These are phyloP conservation scores for Blastomyces gilchristii DNA, from an alignment of 2,329 filamentous ascomycete species.

Conservation along the genomic window DNA sequence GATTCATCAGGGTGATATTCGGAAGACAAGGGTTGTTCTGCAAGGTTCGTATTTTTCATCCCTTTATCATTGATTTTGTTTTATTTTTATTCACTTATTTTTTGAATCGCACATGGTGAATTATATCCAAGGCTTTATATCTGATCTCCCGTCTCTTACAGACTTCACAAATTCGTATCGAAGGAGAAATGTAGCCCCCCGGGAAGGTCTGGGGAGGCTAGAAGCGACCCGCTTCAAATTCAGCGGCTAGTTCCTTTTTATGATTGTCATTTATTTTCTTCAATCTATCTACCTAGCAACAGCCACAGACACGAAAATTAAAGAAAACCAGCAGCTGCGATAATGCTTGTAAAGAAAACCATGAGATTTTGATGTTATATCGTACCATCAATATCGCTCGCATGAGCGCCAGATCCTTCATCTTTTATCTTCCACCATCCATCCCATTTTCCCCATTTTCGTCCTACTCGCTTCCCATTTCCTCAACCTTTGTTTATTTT, in stretches of 20 bases:
- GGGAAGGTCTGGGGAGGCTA: slow-evolving; percentile 78
- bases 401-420: background rate
- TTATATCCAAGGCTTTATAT: background rate
- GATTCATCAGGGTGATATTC: slow-evolving; percentile 56
- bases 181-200: slow-evolving; percentile 84
- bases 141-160: slow-evolving; percentile 15
- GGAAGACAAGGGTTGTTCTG: slow-evolving; percentile 72
- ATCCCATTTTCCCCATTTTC: background rate
- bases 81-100: no score
- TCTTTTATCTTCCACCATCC: background rate
- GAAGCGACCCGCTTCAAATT: slow-evolving; percentile 86
- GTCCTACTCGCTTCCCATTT: no score
- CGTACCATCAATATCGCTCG: background rate
- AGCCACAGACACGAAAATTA: background rate
- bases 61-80: background rate
- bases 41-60: slow-evolving; percentile 42
- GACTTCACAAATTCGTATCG: slow-evolving; percentile 96
- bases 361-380: background rate
- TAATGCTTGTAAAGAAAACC: background rate
- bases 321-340: background rate
- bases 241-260: slow-evolving; percentile 35
- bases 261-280: background rate
- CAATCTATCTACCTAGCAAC: background rate
- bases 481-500: background rate
- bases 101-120: background rate